phyloP scores from a whole-genome alignment of 2,329 filamentous ascomycete species.

The Cadophora sp. region DNA sequence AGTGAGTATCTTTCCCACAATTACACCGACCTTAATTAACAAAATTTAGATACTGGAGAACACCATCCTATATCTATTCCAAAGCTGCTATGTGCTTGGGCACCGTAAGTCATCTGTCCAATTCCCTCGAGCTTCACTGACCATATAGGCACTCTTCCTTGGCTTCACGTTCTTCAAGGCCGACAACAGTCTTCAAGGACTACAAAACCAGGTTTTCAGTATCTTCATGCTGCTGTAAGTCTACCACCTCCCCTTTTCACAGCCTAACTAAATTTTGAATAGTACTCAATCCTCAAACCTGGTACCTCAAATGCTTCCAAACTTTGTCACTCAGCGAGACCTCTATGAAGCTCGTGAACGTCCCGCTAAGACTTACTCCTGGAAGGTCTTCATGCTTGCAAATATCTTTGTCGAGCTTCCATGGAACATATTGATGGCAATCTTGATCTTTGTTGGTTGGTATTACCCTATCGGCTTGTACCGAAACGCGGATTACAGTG shows the following conservation, averaged over 20 bases:
- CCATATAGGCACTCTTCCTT: slow-evolving; percentile 61
- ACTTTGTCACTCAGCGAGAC: slow-evolving; percentile 57
- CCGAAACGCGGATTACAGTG: slow-evolving; percentile 67
- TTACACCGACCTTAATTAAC: not conserved
- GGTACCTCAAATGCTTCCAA: slow-evolving; percentile 79
- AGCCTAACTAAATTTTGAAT: not conserved
- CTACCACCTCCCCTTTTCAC: not conserved
- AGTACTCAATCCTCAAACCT: slow-evolving; percentile 72
- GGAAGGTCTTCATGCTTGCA: slow-evolving; percentile 69
- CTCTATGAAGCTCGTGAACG: slow-evolving; percentile 76
- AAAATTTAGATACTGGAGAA: slow-evolving; percentile 59
- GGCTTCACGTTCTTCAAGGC: slow-evolving; percentile 74
- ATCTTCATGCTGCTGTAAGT: slow-evolving; percentile 71
- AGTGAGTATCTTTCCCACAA: slow-evolving; percentile 33
- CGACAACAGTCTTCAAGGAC: slow-evolving; percentile 61
- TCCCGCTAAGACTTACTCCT: slow-evolving; percentile 82
- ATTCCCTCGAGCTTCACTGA: not conserved
- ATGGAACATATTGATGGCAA: slow-evolving; percentile 76
- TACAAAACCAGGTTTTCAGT: slow-evolving; percentile 76
- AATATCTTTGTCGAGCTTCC: slow-evolving; percentile 84
- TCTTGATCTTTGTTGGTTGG: slow-evolving; percentile 80
- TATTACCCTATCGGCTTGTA: slow-evolving; percentile 87
- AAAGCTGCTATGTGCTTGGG: slow-evolving; percentile 30
- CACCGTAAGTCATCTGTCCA: slow-evolving; percentile 54
- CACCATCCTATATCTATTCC: slow-evolving; percentile 60